Evolutionary conservation across 176 grass and related monocot species (phyloP).

Genomic region (Carex littledalei): DNA sequence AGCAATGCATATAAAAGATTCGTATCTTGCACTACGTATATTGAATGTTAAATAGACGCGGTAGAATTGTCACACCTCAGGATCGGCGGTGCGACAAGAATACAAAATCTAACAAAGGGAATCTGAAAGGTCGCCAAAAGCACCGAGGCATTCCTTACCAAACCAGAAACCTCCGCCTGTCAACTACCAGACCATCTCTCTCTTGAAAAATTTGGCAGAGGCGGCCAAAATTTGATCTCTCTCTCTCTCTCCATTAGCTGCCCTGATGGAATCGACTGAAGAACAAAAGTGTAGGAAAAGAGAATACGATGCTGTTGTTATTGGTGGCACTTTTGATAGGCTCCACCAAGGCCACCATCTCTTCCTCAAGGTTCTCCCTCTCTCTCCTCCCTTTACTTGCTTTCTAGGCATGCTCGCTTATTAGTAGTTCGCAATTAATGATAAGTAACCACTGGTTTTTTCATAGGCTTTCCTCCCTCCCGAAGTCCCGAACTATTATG

Average conservation of each 20-base stretch:
- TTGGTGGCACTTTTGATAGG: slow-evolving; percentile 89
- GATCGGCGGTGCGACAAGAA: too few species aligned
- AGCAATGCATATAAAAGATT: too few species aligned
- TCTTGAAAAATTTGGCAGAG: background rate
- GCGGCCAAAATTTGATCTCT: background rate
- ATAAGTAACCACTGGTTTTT: background rate
- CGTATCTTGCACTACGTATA: too few species aligned
- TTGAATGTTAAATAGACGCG: too few species aligned
- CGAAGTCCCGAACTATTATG: background rate
- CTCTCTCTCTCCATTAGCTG: background rate
- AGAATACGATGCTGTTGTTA: slow-evolving; percentile 52
- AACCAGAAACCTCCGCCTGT: background rate
- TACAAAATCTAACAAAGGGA: too few species aligned
- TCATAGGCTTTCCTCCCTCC: background rate
- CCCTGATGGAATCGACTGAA: slow-evolving; percentile 41
- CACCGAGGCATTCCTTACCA: background rate
- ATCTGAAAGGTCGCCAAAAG: too few species aligned
- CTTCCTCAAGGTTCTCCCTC: slow-evolving; percentile 57
- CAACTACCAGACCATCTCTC: background rate
- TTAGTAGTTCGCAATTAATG: background rate
- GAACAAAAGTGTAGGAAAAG: slow-evolving; percentile 45
- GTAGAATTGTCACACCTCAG: too few species aligned
- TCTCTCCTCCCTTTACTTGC: background rate
- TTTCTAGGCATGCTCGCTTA: background rate
- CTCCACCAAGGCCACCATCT: slow-evolving; percentile 77